Evolutionary conservation across 768 basidiomycete species (phyloP), one percentile per base, ranked within the genome.

Genomic region (Arthromyces matolae): DNA sequence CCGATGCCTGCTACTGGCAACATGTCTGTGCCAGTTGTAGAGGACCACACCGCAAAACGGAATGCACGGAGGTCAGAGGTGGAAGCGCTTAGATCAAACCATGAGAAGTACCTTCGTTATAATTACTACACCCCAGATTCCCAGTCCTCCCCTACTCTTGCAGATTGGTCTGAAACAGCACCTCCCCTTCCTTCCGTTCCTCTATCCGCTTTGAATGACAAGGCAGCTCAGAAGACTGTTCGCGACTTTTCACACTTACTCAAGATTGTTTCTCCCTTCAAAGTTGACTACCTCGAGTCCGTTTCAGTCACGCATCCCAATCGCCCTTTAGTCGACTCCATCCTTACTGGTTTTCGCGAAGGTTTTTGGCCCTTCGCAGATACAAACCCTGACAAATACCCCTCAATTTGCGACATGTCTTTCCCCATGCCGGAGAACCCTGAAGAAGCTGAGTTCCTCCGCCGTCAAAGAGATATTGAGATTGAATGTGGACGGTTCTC

Each of bases 311-410:
- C n/a, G n/a, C 48, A 49, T 12, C 48, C 48, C 22, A 49, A 49
- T 14, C 34, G 60, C 62, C 33, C 65, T 57, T 68, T 73, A 20
- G 71, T 76, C 0, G 9, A 46, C 0, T 76, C 70, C 0, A 64
- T 76, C 0, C 43, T 54, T 1, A 3, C 22, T 0, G 64, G 68
- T 0, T 55, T 78, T 0, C 36, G 56, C 0, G 47, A 66, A 0
- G 76, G 75, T 1, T 76, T 77, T 41, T 78, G 73, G 75, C 76
- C 75, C 0, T 71, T 53, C 47, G 70, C 42, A 2, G 49, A 68
- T 3, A 68, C 65, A 0, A 18, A 31, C 5, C 14, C 37, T 1
- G 37, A 19, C 0, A 50, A n/a, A 0, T 63, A 60, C 23, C 69
- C 65, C 3, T 14, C 22, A 0, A 60, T 42, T 8, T 25, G 16